phyloP scores from a whole-genome alignment of 305 asterid species.

The Petunia hybrid region DNA sequence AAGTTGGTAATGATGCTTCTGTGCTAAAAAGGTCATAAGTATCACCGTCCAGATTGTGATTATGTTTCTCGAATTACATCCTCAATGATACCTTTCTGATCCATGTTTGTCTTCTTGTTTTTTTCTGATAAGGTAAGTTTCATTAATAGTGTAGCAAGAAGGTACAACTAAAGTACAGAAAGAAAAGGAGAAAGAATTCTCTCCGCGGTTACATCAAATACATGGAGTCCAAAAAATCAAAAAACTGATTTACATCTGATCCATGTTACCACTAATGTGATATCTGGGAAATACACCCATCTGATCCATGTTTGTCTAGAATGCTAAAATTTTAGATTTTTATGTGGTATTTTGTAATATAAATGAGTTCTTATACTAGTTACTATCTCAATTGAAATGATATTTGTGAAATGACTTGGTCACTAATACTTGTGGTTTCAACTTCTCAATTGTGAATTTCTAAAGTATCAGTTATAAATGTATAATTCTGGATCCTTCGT shows the following conservation, averaged over 20 bases:
- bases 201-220: no score
- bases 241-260: no score
- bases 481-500: background rate
- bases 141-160: no score
- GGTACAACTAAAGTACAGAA: no score
- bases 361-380: background rate
- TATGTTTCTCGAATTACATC: background rate
- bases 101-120: background rate
- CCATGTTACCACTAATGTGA: no score
- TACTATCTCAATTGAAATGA: background rate
- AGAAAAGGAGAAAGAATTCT: no score
- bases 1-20: slow-evolving; percentile 4
- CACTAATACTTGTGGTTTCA: background rate
- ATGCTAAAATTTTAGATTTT: background rate
- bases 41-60: background rate
- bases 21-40: background rate
- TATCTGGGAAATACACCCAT: background rate
- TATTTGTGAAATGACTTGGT: background rate
- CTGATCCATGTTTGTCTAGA: background rate
- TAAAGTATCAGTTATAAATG: background rate
- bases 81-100: background rate
- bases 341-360: background rate
- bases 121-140: no score
- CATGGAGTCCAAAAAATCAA: no score
- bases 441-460: background rate